Base-by-base conservation (phyloP, 139 green algal species). In the Coelastrella sp. region DNA sequence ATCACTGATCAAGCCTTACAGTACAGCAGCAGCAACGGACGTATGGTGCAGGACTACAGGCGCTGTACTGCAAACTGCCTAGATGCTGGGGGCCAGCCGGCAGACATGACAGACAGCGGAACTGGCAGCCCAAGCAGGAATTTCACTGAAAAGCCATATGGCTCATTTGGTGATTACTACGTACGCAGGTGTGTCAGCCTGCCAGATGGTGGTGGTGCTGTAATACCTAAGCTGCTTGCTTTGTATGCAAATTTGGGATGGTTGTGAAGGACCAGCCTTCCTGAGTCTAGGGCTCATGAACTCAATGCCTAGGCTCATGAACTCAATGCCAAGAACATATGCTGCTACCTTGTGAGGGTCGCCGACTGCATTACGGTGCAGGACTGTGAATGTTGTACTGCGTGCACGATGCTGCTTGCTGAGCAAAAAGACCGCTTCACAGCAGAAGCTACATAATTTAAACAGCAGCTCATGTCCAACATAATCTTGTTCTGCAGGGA, bases 1-100 rank as follows among this genome's bases (percentile, higher is more conserved):
- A 66, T 66, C 6, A 56, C 66, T 27, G 82, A 87, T 22, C 15
- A 8, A 27, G 63, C 66, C 8, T 15, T 80, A 8, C 10, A 57
- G 14, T 90, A 91, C 91, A 78, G 27, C 49, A 78, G 35, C 22
- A 17, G 79, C 14, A 25, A n/a, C 57, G 76, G 68, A 27, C 85
- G 78, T 25, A 90, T 93, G 87, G 60, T 93, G 25, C 84, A 93
- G 87, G 89, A 93, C 91, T 81, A 84, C 27, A 58, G 76, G 57
- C 68, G 60, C 76, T 68, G 66, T 86, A 22, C 49, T 7, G 60
- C n/a, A 56, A 65, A 70, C 81, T 86, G 81, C 81, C 9, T 86
- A 22, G 81, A 86, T 60, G 74, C 35, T 24, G 20, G 35, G 27
- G 83, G 79, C 11, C 60, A 78, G 49, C 89, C 82, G 56, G 72